phyloP scores from a whole-genome alignment of 1,284 basidiomycete genomes.

The Puccinia polysora region DNA sequence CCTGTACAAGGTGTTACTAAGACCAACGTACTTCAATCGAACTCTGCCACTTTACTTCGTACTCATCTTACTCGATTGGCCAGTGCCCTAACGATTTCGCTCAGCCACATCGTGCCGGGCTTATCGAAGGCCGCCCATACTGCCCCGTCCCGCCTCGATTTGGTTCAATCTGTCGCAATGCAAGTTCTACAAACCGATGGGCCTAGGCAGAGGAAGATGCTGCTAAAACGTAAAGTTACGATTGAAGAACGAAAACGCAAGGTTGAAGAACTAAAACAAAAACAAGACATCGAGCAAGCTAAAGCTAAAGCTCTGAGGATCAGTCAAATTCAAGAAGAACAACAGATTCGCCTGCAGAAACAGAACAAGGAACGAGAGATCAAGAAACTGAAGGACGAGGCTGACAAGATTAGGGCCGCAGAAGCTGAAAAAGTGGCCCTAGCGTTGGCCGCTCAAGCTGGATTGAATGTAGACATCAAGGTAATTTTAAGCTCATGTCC shows the following conservation, averaged over 20 bases:
- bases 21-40: conserved; percentile 61
- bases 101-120: conserved; percentile 58
- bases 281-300: conserved; percentile 39
- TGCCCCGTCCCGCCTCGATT: conserved; percentile 53
- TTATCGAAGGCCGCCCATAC: conserved; percentile 51
- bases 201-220: conserved; percentile 54
- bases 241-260: conserved; percentile 40
- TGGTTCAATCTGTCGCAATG: conserved; percentile 61
- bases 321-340: conserved; percentile 40
- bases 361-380: conserved; percentile 68
- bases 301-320: conserved; percentile 38
- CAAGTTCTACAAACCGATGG: conserved; percentile 70
- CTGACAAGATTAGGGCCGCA: conserved; percentile 70
- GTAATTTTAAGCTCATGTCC: conserved; percentile 56
- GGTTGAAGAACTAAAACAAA: conserved; percentile 35
- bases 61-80: conserved; percentile 74
- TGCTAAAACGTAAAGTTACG: conserved; percentile 30
- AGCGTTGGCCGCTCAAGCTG: conserved; percentile 75
- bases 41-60: conserved; percentile 65
- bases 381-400: conserved; percentile 73
- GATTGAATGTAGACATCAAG: conserved; percentile 76
- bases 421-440: conserved; percentile 88
- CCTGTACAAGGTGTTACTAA: conserved; percentile 52
- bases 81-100: conserved; percentile 65
- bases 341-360: conserved; percentile 55